Base-by-base conservation (phyloP, 345 rosid genomes). In the Dipteronia dyeriana region DNA sequence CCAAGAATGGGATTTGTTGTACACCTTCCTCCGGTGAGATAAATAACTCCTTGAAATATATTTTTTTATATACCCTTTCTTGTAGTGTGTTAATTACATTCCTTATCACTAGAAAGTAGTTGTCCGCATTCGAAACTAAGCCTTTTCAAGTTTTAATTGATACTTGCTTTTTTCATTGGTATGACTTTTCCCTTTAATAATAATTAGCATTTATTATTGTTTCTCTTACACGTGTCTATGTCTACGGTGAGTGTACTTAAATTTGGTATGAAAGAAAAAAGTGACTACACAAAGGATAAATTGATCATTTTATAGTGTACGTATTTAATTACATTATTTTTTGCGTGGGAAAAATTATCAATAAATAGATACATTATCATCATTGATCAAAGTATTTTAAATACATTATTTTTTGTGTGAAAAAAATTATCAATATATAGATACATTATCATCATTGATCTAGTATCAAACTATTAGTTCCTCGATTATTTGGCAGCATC, bases 21-120 rank as follows among this genome's bases (percentile, higher is more conserved):
- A 2, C 88, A 85, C 82, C 90, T 90, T 83, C 94, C 99, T 69
- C 97, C 90, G 0, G 98, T 96, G 76, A 88, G 97, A 64, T 69
- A 26, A 26, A n/a, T 19, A 19, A 31, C 34, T 31, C 34, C 7
- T 76, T 1, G 6, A 34, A 51, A 70, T 39, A 26, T n/a, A 23
- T 34, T 12, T 43, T 39, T 6, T 68, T 76, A 0, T 38, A 63
- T 74, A 14, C 8, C n/a, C 43, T 23, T 60, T 10, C 8, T 56
- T 9, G 16, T 19, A 31, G 5, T 34, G 41, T 20, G 12, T 31
- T 25, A 2, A 2, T 43, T 67, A 3, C 34, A 4, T 34, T 17
- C 53, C 53, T 14, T 8, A 2, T 60, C 9, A 0, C 22, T n/a
- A 7, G 29, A 54, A 38, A 5, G 13, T 57, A 1, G 3, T n/a